A percentile compares a stretch with the other conserved stretches of the same genome.
phyloP scores from a whole-genome alignment of 2,329 filamentous ascomycete genomes.

The Pleomassaria siparia region DNA sequence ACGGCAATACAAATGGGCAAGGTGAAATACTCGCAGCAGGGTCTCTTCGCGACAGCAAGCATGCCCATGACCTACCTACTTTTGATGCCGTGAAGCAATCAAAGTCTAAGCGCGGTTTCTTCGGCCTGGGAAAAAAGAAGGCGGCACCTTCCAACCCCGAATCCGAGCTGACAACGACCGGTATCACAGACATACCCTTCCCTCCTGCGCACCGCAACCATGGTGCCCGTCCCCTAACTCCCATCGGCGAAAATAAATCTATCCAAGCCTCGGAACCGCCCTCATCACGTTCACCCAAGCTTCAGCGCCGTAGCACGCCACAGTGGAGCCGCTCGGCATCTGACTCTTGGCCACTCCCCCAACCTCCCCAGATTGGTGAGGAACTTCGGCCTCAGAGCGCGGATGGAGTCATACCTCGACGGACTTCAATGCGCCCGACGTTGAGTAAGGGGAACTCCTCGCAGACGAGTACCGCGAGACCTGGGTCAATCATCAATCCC shows the following conservation, averaged over 20 bases:
- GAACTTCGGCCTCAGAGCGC: constrained; percentile 34
- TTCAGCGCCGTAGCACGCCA: constrained; percentile 51
- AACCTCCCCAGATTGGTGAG: constrained; percentile 26
- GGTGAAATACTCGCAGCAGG: constrained; percentile 38
- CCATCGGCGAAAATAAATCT: constrained; percentile 39
- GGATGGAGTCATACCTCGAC: constrained; percentile 25
- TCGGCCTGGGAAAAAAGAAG: constrained; percentile 64
- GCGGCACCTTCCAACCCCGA: not conserved
- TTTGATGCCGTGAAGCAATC: constrained; percentile 33
- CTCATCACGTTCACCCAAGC: constrained; percentile 41
- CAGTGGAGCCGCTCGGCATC: constrained; percentile 34
- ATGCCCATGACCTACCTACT: constrained; percentile 33
- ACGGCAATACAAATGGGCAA: constrained; percentile 22
- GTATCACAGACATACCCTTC: constrained; percentile 26
- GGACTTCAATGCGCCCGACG: constrained; percentile 22
- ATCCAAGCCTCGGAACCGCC: constrained; percentile 14
- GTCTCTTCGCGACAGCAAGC: constrained; percentile 43
- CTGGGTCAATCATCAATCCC: constrained; percentile 36
- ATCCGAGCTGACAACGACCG: not conserved
- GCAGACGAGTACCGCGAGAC: constrained; percentile 26
- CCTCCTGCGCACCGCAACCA: constrained; percentile 32
- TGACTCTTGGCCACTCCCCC: constrained; percentile 55
- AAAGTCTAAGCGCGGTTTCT: constrained; percentile 47
- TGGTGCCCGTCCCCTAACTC: constrained; percentile 31
- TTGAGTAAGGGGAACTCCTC: constrained; percentile 28